A percentile compares a stretch with the other conserved stretches of the same genome.
Evolutionary conservation across 371 early-diverging fungal species (phyloP).

Genomic region (Mucor circinelloides): DNA sequence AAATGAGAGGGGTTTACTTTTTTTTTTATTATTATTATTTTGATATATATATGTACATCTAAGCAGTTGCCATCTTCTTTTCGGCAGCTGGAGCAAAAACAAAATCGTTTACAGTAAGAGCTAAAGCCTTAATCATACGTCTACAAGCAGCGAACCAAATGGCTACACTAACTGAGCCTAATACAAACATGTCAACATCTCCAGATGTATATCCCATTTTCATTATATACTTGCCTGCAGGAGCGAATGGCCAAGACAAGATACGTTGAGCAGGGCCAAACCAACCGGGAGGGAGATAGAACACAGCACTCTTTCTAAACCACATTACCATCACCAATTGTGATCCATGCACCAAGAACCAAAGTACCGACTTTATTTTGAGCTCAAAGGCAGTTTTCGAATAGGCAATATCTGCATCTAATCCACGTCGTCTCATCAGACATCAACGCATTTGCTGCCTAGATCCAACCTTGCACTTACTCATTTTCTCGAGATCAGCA

Average conservation of each 20-base stretch:
- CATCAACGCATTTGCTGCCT: neutral
- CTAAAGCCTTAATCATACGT: conserved; percentile 47
- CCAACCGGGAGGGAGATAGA: conserved; percentile 84
- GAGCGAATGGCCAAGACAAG: conserved; percentile 81
- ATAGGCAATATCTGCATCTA: conserved; percentile 68
- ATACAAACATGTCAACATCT: neutral
- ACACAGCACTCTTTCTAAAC: conserved; percentile 76
- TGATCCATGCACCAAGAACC: conserved; percentile 72
- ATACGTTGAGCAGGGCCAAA: conserved; percentile 78
- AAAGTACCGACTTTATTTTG: conserved; percentile 73
- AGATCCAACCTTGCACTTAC: conserved; percentile 45
- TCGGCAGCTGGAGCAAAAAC: conserved; percentile 23
- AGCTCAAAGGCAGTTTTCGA: conserved; percentile 77
- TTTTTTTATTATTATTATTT: neutral
- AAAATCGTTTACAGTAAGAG: conserved; percentile 41
- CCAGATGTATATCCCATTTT: neutral
- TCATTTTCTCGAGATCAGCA: conserved; percentile 63
- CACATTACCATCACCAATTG: conserved; percentile 69
- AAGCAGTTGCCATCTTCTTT: conserved; percentile 9
- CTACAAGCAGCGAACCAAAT: conserved; percentile 77
- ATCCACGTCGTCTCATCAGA: neutral
- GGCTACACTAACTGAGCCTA: conserved; percentile 74
- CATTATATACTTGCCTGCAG: conserved; percentile 57
- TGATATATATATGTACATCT: neutral
- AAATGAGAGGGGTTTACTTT: neutral